Conservation (phyloP, 1,139 yeast species). For the Diutina siamensis region DNA sequence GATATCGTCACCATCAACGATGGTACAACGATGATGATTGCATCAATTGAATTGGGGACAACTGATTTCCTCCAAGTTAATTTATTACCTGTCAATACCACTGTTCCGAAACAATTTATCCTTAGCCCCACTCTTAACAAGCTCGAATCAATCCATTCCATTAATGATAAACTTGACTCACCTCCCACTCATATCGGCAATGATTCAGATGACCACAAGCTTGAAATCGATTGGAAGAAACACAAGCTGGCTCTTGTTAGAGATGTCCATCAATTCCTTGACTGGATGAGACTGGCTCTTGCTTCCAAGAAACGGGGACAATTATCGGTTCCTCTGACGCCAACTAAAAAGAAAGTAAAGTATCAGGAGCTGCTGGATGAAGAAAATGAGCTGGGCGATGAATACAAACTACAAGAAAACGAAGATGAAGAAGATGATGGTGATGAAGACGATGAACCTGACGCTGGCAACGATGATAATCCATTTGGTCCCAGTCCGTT, state of each 20-base stretch:
- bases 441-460: constrained; percentile 6
- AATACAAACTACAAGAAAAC: constrained; percentile 16
- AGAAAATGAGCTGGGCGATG: constrained; percentile 10
- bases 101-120: neutral
- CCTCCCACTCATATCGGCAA: neutral
- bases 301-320: neutral
- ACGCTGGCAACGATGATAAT: constrained; percentile 4
- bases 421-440: constrained; percentile 8
- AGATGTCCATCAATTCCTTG: neutral
- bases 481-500: neutral
- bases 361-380: constrained; percentile 7
- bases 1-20: constrained; percentile 21
- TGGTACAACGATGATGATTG: neutral
- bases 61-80: neutral
- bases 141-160: neutral
- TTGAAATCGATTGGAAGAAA: neutral
- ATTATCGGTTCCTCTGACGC: neutral
- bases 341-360: neutral
- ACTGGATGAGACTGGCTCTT: neutral
- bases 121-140: neutral
- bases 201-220: neutral
- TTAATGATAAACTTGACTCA: neutral
- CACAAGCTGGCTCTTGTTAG: neutral
- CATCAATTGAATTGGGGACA: neutral
- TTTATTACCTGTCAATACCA: neutral